Base-by-base conservation (phyloP, 331 rosid species). In the Pyracantha coccinea region DNA sequence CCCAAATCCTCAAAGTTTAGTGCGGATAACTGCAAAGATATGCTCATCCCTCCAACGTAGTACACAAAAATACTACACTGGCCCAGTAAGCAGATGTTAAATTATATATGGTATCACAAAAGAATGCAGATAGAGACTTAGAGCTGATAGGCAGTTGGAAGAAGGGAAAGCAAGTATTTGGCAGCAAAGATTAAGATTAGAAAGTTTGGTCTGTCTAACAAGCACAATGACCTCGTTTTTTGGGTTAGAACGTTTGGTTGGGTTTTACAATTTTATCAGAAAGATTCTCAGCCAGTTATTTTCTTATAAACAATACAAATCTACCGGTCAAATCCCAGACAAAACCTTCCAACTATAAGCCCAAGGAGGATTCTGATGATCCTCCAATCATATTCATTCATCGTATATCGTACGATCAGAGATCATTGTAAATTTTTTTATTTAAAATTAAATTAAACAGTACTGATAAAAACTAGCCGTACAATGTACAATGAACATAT, bases 271-370 rank as follows among this genome's bases (percentile, higher is more conserved):
- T 75, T 74, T 57, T 12, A 14, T 20, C 16, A 57, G 28, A 50
- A 16, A 50, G 24, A 20, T 14, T 38, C 45, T 38, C 68, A 72
- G 62, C 74, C 73, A 25, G 33, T 71, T 60, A 65, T 32, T 32
- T 17, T 21, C 57, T 7, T 27, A 1, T 28, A 76, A 7, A 25
- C 47, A 66, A 33, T 47, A 44, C 73, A 72, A 52, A 87, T 82
- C 91, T 87, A 82, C 83, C 91, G 83, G 89, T 87, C 91, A 79
- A 87, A 60, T 45, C 60, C 75, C 78, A 76, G 74, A 59, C 79
- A 67, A 69, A 41, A 44, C 28, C 69, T 15, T 62, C 66, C 80
- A 68, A 55, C 75, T 35, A 71, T 71, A 78, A 71, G 38, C 8
- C 38, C 0, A 32, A 8, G n/a, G n/a, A n/a, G n/a, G n/a, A n/a